Evolutionary conservation across 2,329 filamentous ascomycete genomes (phyloP).

Genomic region (Harringtonia aguacate): DNA sequence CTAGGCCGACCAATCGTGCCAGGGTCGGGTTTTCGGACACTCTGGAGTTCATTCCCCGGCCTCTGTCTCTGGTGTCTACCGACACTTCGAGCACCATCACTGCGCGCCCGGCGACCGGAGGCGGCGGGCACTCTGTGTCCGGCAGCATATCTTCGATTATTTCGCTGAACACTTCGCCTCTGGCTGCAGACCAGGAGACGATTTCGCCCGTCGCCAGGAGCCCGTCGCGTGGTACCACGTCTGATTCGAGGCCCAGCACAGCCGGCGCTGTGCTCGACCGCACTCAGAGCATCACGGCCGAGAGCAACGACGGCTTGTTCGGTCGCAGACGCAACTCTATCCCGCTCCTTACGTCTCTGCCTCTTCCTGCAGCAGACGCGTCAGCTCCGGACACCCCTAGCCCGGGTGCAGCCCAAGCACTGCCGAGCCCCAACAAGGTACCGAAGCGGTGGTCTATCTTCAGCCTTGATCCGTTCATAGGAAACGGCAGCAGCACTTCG

Average conservation of each 20-base stretch:
- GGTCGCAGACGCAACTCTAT: slow-evolving; percentile 49
- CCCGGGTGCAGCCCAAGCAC: slow-evolving; percentile 15
- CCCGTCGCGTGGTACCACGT: slow-evolving; percentile 26
- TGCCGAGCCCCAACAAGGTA: slow-evolving; percentile 38
- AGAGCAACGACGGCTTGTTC: slow-evolving; percentile 21
- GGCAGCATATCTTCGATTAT: slow-evolving; percentile 73
- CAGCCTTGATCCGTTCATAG: slow-evolving; percentile 43
- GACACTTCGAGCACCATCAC: slow-evolving; percentile 73
- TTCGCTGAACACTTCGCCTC: slow-evolving; percentile 36
- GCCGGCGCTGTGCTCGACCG: slow-evolving; percentile 59
- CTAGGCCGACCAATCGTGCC: slow-evolving; percentile 31
- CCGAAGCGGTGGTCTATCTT: slow-evolving; percentile 54
- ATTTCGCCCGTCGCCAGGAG: slow-evolving; percentile 25
- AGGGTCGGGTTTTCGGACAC: slow-evolving; percentile 78
- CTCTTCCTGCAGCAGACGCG: slow-evolving; percentile 25
- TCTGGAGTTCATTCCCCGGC: slow-evolving; percentile 72
- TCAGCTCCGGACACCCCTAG: slow-evolving; percentile 15
- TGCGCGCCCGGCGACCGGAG: slow-evolving; percentile 32
- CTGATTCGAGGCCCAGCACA: slow-evolving; percentile 52
- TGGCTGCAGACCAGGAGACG: slow-evolving; percentile 28
- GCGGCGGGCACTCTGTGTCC: slow-evolving; percentile 55
- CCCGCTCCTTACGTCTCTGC: slow-evolving; percentile 36
- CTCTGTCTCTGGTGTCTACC: slow-evolving; percentile 73
- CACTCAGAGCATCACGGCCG: slow-evolving; percentile 24
- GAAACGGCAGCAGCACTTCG: slow-evolving; percentile 28